Evolutionary conservation across 2,329 filamentous ascomycete genomes (phyloP).

Genomic region (Paecilomyces formosus): DNA sequence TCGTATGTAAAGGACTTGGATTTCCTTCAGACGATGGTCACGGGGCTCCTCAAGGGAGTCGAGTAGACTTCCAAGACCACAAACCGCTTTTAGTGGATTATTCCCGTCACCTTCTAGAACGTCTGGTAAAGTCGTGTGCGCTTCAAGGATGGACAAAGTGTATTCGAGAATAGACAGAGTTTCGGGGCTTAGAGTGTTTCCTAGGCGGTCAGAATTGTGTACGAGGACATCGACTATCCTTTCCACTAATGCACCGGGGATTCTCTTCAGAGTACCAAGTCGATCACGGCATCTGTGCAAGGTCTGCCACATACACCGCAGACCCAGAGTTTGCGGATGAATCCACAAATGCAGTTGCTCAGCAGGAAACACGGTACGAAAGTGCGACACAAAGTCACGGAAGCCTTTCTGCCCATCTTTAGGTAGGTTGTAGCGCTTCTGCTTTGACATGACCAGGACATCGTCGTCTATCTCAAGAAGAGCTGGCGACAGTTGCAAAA

Average conservation of each 20-base stretch:
- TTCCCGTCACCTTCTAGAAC: slow-evolving; percentile 18
- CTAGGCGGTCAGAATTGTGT: slow-evolving; percentile 10
- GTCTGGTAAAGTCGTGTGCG: slow-evolving; percentile 23
- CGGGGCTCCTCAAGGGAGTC: slow-evolving; percentile 7
- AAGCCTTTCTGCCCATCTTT: slow-evolving; percentile 22
- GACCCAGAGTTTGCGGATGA: slow-evolving; percentile 24
- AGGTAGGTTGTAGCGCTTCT: slow-evolving; percentile 17
- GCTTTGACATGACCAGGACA: slow-evolving; percentile 16
- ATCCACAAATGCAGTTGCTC: slow-evolving; percentile 11
- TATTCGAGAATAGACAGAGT: slow-evolving; percentile 16
- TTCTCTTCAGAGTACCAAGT: slow-evolving; percentile 16
- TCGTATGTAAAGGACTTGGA: slow-evolving; percentile 47
- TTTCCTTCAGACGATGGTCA: slow-evolving; percentile 14
- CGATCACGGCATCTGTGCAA: slow-evolving; percentile 25
- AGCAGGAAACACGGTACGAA: slow-evolving; percentile 17
- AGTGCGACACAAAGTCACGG: slow-evolving; percentile 16
- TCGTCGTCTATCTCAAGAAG: slow-evolving; percentile 23
- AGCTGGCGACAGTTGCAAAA: slow-evolving; percentile 18
- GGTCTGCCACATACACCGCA: slow-evolving; percentile 24
- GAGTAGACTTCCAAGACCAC: slow-evolving; percentile 34
- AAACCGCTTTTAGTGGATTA: slow-evolving; percentile 20
- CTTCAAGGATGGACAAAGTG: slow-evolving; percentile 31
- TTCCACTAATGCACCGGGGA: slow-evolving; percentile 19
- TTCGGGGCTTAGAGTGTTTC: slow-evolving; percentile 3
- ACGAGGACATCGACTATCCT: slow-evolving; percentile 23